Base-by-base conservation (phyloP, 164 flowering plant species). In the Umbellularia californica region DNA sequence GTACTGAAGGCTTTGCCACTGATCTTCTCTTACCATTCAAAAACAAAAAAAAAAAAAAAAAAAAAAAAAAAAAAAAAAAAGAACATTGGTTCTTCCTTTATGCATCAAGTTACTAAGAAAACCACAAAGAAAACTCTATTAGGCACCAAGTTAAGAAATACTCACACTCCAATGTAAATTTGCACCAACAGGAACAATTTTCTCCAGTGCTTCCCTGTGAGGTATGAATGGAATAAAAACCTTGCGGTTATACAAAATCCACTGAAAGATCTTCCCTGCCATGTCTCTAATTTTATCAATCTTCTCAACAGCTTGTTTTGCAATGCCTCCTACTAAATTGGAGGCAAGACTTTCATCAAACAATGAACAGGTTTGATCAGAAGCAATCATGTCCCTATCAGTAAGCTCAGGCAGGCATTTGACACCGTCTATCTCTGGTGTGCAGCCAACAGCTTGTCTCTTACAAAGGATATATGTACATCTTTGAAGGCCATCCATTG, bases 221-320 rank as follows among this genome's bases (percentile, higher is more conserved):
- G 91, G 89, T 81, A 95, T 85, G 78, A 79, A 82, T 20, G 96
- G 97, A 60, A 92, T 73, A 81, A 80, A 81, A 67, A 81, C 33
- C 12, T 58, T 78, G 65, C 83, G 76, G 75, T 87, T 84, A 80
- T 87, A 84, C 82, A 95, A 79, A 76, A 95, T 84, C 83, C 94
- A 88, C 65, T 84, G 91, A 17, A 95, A 90, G 82, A 84, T 82
- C 77, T 82, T 92, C 65, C 89, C 98, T 72, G 99, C 98, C 11
- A 78, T 75, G 73, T 88, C 95, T 83, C 99, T 84, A 73, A 93
- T 35, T 84, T 90, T 95, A 77, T 95, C 99, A 87, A 95, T 90
- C 83, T 95, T 95, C 84, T 95, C 99, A 7, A 91, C 95, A 75
- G 96, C 97, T 85, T 91, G 99, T 82, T 95, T 95, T 60, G 81